phyloP scores from a whole-genome alignment of 1,139 yeast species.

The Yamadazyma sp. region DNA sequence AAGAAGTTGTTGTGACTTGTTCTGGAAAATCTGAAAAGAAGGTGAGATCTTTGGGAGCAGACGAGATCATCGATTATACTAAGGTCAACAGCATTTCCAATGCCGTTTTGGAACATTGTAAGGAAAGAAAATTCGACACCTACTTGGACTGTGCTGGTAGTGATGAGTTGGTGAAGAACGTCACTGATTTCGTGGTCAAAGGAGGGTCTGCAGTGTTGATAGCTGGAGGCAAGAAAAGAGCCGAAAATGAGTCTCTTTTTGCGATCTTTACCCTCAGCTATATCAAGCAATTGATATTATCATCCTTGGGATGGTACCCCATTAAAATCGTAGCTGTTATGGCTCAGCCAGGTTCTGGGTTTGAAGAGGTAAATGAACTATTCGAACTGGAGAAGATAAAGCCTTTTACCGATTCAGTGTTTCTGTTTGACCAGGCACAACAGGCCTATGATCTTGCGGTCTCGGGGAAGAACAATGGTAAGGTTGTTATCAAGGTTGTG shows the following conservation, averaged over 20 bases:
- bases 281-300: slow-evolving; percentile 1
- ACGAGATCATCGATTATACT: slow-evolving; percentile 51
- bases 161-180: slow-evolving; percentile 16
- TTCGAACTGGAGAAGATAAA: slow-evolving; percentile 42
- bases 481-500: slow-evolving; percentile 44
- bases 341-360: slow-evolving; percentile 8
- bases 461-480: slow-evolving; percentile 58
- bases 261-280: slow-evolving; percentile 5
- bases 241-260: not conserved
- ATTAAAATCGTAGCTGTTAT: slow-evolving; percentile 13
- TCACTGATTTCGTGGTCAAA: slow-evolving; percentile 11
- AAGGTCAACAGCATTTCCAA: slow-evolving; percentile 20
- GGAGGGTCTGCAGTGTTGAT: slow-evolving; percentile 46
- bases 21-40: slow-evolving; percentile 34
- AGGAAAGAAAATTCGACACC: slow-evolving; percentile 35
- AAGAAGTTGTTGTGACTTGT: slow-evolving; percentile 45
- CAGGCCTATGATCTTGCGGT: slow-evolving; percentile 49
- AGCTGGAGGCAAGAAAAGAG: slow-evolving; percentile 36
- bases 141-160: slow-evolving; percentile 32
- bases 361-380: slow-evolving; percentile 24
- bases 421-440: slow-evolving; percentile 47
- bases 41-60: slow-evolving; percentile 53
- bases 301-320: slow-evolving; percentile 14
- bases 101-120: slow-evolving; percentile 26
- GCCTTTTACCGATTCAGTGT: slow-evolving; percentile 54